Evolutionary conservation across 208 protist genomes (phyloP), one percentile per base, ranked within the genome.

Genomic region (Wallacemonas collosoma): DNA sequence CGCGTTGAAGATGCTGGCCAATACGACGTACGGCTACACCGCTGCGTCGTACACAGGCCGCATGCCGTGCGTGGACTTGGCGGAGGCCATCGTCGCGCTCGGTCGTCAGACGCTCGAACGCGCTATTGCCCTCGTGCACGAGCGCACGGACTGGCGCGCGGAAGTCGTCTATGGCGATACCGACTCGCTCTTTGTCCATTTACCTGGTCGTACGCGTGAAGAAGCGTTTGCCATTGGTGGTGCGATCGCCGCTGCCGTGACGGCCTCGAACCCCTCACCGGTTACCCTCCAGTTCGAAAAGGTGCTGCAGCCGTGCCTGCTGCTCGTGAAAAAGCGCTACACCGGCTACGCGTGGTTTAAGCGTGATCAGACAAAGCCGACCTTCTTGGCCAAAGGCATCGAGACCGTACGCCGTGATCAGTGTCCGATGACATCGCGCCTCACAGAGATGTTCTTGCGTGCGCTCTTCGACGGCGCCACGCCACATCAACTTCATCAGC

Each of bases 301-400:
- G 83, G 95, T 98, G 14, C 99, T 99, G 73, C 98, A 93, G 61
- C 99, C 99, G n/a, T 99, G 99, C 75, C 82, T 99, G 63, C 87
- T 99, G 11, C 98, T 99, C 70, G 98, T 94, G 60, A 99, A 99
- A 88, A 99, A 99, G 91, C 91, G 98, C 17, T 99, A 99, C 85
- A 98, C 98, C 3, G 99, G 99, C 5, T 95, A 99, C 55, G 97
- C 96, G 64, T 99, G 99, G 98, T 98, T 93, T 45, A 94, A 91
- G 14, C 82, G 96, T 15, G 76, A 93, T 12, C 98, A 99, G 70
- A 89, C 87, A 12, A 91, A 98, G 60, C 89, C 88, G 7, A 96
- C 99, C 50, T 99, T 99, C 77, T 95, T 99, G 74, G 91, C 94
- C 58, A 99, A 99, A 78, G 99, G 99, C 65, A 98, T 99, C 72